These are phyloP conservation scores for Dichotomocladium elegans DNA, from an alignment of 371 early-diverging fungal species.

Conservation along the genomic window DNA sequence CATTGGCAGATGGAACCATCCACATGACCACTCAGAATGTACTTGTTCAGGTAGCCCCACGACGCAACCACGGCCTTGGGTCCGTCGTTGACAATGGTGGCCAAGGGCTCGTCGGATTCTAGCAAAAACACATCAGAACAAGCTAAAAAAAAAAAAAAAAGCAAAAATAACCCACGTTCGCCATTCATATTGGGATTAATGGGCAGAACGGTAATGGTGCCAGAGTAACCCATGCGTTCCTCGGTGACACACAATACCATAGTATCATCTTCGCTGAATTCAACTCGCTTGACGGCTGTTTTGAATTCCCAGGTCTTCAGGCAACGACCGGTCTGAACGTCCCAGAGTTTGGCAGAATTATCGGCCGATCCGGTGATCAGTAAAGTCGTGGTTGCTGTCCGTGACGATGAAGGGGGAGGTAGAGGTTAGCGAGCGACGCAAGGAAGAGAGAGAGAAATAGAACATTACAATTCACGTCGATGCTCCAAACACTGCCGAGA, in stretches of 20 bases:
- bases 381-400: constrained; percentile 60
- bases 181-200: constrained; percentile 60
- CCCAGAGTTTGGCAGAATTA: constrained; percentile 93
- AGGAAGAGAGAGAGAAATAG: neutral
- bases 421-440: too few species aligned
- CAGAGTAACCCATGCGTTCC: constrained; percentile 91
- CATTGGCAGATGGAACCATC: constrained; percentile 88
- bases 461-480: constrained; percentile 83
- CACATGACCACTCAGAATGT: constrained; percentile 90
- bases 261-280: constrained; percentile 86
- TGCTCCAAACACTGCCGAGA: constrained; percentile 92
- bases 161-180: constrained; percentile 4
- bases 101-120: constrained; percentile 74
- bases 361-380: constrained; percentile 95
- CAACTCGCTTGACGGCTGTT: constrained; percentile 92
- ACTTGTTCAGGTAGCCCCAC: constrained; percentile 90
- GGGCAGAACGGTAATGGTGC: constrained; percentile 77
- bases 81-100: constrained; percentile 57
- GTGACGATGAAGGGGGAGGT: neutral
- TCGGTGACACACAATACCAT: constrained; percentile 92
- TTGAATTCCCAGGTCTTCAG: constrained; percentile 87
- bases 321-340: constrained; percentile 89
- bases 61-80: constrained; percentile 90
- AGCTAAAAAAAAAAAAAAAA: neutral
- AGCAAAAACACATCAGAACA: constrained; percentile 16